phyloP scores from a whole-genome alignment of 1,284 basidiomycete genomes.

The Hypsizygus ulmarius region DNA sequence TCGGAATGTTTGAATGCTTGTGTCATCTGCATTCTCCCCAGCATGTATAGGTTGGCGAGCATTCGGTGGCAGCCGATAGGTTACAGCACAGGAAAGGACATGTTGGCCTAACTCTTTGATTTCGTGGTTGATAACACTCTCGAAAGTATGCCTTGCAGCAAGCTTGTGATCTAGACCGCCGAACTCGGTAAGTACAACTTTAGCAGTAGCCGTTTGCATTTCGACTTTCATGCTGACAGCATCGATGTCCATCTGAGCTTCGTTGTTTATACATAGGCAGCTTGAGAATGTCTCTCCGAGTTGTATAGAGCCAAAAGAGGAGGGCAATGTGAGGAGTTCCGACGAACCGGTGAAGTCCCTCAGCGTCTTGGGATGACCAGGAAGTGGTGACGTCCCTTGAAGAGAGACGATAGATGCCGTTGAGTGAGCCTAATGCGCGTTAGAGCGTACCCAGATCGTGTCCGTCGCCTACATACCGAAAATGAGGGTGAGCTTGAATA shows the following conservation, averaged over 20 bases:
- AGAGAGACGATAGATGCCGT: slow-evolving; percentile 74
- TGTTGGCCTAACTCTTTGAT: slow-evolving; percentile 84
- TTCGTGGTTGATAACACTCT: slow-evolving; percentile 69
- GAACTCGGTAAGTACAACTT: slow-evolving; percentile 59
- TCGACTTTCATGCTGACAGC: slow-evolving; percentile 63
- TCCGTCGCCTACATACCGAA: slow-evolving; percentile 39
- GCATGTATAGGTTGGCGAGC: slow-evolving; percentile 45
- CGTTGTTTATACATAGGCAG: slow-evolving; percentile 77
- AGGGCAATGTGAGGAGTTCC: slow-evolving; percentile 70
- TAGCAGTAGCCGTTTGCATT: slow-evolving; percentile 74
- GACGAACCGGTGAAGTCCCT: slow-evolving; percentile 72
- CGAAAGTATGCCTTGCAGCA: slow-evolving; percentile 54
- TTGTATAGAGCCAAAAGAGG: slow-evolving; percentile 77
- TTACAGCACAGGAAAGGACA: slow-evolving; percentile 73
- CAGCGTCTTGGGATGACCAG: slow-evolving; percentile 74
- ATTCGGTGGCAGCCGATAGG: slow-evolving; percentile 62
- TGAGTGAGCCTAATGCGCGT: slow-evolving; percentile 52
- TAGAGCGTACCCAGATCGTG: slow-evolving; percentile 1
- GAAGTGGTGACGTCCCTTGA: slow-evolving; percentile 65
- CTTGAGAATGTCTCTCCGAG: slow-evolving; percentile 80
- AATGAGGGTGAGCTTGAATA: slow-evolving; percentile 79
- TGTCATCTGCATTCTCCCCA: slow-evolving; percentile 52
- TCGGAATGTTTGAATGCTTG: slow-evolving; percentile 66
- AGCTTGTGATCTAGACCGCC: slow-evolving; percentile 51
- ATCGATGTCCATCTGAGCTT: slow-evolving; percentile 57